Evolutionary conservation across 1,139 yeast genomes (phyloP), one percentile per base, ranked within the genome.

Genomic region (Suhomyces atakaporum): DNA sequence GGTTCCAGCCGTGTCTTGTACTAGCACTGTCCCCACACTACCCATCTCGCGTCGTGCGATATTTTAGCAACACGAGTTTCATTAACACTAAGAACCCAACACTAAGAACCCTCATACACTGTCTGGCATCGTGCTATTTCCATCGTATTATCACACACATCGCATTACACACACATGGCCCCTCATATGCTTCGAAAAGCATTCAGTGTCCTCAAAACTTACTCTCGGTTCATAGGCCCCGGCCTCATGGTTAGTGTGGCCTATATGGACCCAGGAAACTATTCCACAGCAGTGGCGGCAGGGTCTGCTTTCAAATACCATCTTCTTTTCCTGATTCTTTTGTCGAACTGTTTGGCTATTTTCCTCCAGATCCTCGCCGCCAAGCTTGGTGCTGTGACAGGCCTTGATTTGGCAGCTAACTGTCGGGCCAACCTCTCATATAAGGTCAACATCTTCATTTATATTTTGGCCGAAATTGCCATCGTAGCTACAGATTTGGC

Each of bases 181-280:
- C n/a, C n/a, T n/a, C n/a, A n/a, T 8, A 18, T 18, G 20, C 8
- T 18, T 18, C 20, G 20, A n/a, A 28, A 18, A 11, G 33, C 20
- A 14, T 25, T 38, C 11, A 25, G 31, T 13, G 29, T 34, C 7
- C 43, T 72, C 25, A 58, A 60, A 44, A 83, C 81, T 47, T 85
- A 84, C 58, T 56, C 74, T 36, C 66, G 73, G 47, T 89, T 89
- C 60, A 66, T 89, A 3, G 97, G 97, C 1, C 97, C 97, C 0
- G 97, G 97, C 1, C 73, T 90, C 31, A 82, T 90, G 92, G 95
- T 92, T 19, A 79, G 94, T 15, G 97, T 92, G 35, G 96, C 97
- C 0, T 92, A 90, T 56, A 87, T 92, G 85, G 98, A 92, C 54
- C 97, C 98, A 1, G 98, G 98, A 2, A 92, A 92, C 63, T 92